Percentiles rank a stretch among this genome's conserved stretches.
phyloP scores from a whole-genome alignment of 495 filamentous ascomycete species.

The Penicillium soppii region DNA sequence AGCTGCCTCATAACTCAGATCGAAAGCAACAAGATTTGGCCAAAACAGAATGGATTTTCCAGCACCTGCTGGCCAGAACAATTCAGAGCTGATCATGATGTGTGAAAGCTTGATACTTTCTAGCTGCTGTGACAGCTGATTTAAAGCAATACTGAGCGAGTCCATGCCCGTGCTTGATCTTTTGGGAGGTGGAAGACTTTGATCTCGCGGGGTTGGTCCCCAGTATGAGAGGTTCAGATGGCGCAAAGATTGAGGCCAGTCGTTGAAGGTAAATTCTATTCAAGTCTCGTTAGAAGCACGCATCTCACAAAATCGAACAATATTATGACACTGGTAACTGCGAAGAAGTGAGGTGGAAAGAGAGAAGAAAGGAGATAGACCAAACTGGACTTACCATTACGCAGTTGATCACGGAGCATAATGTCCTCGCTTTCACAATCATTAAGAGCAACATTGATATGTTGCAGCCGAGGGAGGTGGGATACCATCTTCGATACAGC shows the following conservation, averaged over 20 bases:
- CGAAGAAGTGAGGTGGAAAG: too few species aligned
- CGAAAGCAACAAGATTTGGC: not conserved
- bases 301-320: not conserved
- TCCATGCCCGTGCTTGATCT: not conserved
- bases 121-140: not conserved
- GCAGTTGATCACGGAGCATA: not conserved
- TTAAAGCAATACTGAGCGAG: not conserved
- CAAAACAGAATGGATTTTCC: not conserved
- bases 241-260: not conserved
- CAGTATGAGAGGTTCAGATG: not conserved
- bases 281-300: not conserved
- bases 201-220: not conserved
- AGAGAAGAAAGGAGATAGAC: too few species aligned
- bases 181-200: not conserved
- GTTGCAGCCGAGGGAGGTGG: not conserved
- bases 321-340: too few species aligned
- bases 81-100: not conserved
- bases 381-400: not conserved
- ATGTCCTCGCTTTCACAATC: not conserved
- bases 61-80: not conserved
- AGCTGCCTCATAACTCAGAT: not conserved
- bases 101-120: not conserved
- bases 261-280: not conserved
- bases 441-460: not conserved
- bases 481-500: not conserved